Conservation (phyloP, 164 flowering plant species). For the Aristolochia fimbriata region DNA sequence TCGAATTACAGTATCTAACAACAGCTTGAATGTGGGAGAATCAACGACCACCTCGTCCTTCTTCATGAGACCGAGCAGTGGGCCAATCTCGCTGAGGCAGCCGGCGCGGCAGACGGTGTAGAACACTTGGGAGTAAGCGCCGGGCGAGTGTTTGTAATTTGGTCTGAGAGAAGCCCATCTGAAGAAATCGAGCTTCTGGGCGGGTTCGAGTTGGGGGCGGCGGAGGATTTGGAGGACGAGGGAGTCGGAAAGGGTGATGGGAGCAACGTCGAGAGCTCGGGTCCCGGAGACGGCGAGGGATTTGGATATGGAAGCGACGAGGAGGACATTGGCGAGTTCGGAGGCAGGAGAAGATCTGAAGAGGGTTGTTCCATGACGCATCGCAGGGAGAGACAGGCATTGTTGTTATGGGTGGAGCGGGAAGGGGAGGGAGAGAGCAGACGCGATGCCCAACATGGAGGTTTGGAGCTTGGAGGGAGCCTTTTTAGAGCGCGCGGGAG, state of each 20-base stretch:
- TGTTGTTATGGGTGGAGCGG: not conserved
- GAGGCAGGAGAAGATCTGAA: slow-evolving; percentile 7
- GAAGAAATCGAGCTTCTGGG: slow-evolving; percentile 66
- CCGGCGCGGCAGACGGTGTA: slow-evolving; percentile 37
- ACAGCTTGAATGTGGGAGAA: slow-evolving; percentile 39
- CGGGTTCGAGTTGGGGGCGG: slow-evolving; percentile 29
- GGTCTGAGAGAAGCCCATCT: slow-evolving; percentile 57
- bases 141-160: slow-evolving; percentile 48
- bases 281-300: slow-evolving; percentile 48
- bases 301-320: slow-evolving; percentile 56
- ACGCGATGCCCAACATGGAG: not conserved
- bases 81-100: slow-evolving; percentile 31
- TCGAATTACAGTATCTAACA: slow-evolving; percentile 54
- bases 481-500: too few relatives aligned
- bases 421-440: not conserved
- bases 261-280: slow-evolving; percentile 28
- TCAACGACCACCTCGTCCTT: slow-evolving; percentile 48
- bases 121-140: slow-evolving; percentile 46
- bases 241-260: slow-evolving; percentile 45
- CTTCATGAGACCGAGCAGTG: slow-evolving; percentile 47
- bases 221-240: slow-evolving; percentile 57
- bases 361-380: slow-evolving; percentile 10
- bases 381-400: slow-evolving; percentile 2
- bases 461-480: not conserved
- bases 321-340: slow-evolving; percentile 37